Percentiles rank a stretch among this genome's conserved stretches.
phyloP scores from a whole-genome alignment of 2,329 filamentous ascomycete species.

The Tolypocladium album region DNA sequence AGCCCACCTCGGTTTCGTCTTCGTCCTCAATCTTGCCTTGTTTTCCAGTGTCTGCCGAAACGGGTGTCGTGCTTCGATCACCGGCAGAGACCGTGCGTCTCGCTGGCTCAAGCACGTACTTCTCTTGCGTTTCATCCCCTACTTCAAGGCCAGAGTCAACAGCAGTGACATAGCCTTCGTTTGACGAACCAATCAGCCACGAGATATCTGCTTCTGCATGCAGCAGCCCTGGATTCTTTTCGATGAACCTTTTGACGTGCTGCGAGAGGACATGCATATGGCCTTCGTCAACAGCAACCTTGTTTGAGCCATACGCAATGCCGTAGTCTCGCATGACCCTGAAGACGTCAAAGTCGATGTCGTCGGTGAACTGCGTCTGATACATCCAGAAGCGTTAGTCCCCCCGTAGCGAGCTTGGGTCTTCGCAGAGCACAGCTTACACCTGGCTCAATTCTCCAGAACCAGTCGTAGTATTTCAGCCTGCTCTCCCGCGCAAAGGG shows the following conservation, averaged over 20 bases:
- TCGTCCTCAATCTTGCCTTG: constrained; percentile 5
- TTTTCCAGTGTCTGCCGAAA: neutral
- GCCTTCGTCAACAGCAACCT: constrained; percentile 34
- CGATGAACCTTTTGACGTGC: constrained; percentile 33
- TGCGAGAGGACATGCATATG: constrained; percentile 32
- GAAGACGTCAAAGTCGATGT: constrained; percentile 77
- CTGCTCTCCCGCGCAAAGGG: constrained; percentile 72
- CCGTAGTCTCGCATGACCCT: constrained; percentile 76
- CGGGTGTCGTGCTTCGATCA: neutral
- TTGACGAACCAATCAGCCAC: constrained; percentile 29
- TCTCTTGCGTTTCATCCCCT: neutral
- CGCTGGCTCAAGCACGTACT: neutral
- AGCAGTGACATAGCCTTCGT: neutral
- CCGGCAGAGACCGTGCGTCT: neutral
- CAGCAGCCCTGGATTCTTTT: constrained; percentile 29
- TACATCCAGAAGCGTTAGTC: constrained; percentile 1
- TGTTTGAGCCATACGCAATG: constrained; percentile 63
- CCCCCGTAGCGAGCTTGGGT: neutral
- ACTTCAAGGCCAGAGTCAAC: neutral
- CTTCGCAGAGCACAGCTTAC: constrained; percentile 25
- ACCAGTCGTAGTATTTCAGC: constrained; percentile 49
- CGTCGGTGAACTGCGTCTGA: constrained; percentile 42
- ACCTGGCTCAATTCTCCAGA: constrained; percentile 50
- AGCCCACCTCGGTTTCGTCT: constrained; percentile 7
- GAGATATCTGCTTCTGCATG: constrained; percentile 36